A percentile compares a stretch with the other conserved stretches of the same genome.
phyloP scores from a whole-genome alignment of 2,329 filamentous ascomycete species.

The Curvularia verruculosa region DNA sequence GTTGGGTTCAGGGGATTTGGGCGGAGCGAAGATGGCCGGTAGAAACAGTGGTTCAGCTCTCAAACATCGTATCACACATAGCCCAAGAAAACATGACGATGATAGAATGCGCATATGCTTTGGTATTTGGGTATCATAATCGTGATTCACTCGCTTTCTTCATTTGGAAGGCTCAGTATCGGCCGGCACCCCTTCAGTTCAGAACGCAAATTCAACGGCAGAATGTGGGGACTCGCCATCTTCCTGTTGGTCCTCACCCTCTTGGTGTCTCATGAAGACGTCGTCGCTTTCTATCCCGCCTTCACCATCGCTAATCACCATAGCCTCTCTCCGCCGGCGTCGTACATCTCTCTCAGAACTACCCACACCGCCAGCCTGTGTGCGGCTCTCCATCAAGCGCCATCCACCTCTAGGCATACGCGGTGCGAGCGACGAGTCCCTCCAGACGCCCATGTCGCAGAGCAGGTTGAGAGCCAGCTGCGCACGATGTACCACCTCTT shows the following conservation, averaged over 20 bases:
- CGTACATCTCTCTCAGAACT: slow-evolving; percentile 73
- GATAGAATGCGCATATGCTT: not conserved
- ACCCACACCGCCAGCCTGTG: slow-evolving; percentile 36
- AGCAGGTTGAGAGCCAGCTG: slow-evolving; percentile 38
- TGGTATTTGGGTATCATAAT: slow-evolving; percentile 5
- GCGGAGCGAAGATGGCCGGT: slow-evolving; percentile 40
- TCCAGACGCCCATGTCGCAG: slow-evolving; percentile 30
- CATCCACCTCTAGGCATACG: slow-evolving; percentile 14
- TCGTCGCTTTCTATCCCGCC: slow-evolving; percentile 74
- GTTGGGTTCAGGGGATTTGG: slow-evolving; percentile 59
- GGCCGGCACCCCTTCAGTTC: no score
- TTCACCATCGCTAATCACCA: slow-evolving; percentile 88
- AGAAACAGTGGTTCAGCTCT: slow-evolving; percentile 4
- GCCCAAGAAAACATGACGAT: not conserved
- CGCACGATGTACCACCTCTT: slow-evolving; percentile 27
- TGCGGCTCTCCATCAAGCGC: slow-evolving; percentile 52
- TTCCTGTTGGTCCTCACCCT: slow-evolving; percentile 19
- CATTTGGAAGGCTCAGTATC: not conserved
- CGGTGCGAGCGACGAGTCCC: slow-evolving; percentile 13
- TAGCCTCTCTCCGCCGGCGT: slow-evolving; percentile 80
- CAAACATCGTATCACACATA: not conserved
- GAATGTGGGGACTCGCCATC: not conserved
- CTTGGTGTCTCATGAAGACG: slow-evolving; percentile 68
- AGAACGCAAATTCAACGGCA: not conserved
- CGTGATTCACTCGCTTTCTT: not conserved